Evolutionary conservation across 495 filamentous ascomycete genomes (phyloP).

Genomic region (Neurospora cerealis): DNA sequence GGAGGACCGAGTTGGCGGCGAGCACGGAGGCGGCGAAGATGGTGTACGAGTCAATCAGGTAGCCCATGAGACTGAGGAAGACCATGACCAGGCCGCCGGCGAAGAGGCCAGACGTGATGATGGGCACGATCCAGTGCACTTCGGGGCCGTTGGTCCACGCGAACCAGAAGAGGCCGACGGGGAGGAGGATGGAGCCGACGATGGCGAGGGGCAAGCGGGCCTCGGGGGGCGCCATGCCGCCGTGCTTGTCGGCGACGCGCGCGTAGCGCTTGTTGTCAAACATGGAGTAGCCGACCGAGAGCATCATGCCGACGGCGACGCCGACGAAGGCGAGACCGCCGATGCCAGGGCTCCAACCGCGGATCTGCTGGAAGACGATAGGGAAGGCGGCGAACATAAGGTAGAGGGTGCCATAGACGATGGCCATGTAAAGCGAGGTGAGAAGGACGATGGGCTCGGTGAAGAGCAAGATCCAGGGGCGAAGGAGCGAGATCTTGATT

Average conservation of each 20-base stretch:
- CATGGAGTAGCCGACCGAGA: constrained; percentile 56
- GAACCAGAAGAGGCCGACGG: constrained; percentile 51
- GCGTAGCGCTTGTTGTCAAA: constrained; percentile 55
- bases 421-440: constrained; percentile 64
- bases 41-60: constrained; percentile 72
- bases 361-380: constrained; percentile 62
- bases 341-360: constrained; percentile 62
- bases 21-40: constrained; percentile 75
- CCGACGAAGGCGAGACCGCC: constrained; percentile 73
- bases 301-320: constrained; percentile 65
- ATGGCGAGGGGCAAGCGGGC: constrained; percentile 74
- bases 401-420: constrained; percentile 79
- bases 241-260: constrained; percentile 39
- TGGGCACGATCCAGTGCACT: constrained; percentile 45
- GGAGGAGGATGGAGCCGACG: constrained; percentile 39
- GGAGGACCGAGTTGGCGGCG: constrained; percentile 64
- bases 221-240: constrained; percentile 57
- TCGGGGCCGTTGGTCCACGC: constrained; percentile 44
- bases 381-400: constrained; percentile 86
- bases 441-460: constrained; percentile 76
- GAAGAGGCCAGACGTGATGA: constrained; percentile 38
- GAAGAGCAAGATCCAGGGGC: constrained; percentile 68
- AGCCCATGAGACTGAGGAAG: constrained; percentile 69
- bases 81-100: constrained; percentile 41
- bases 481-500: constrained; percentile 40